A percentile compares a stretch with the other conserved stretches of the same genome.
Evolutionary conservation across 2,329 filamentous ascomycete species (phyloP).

Genomic region (Microthyrium microscopicum): DNA sequence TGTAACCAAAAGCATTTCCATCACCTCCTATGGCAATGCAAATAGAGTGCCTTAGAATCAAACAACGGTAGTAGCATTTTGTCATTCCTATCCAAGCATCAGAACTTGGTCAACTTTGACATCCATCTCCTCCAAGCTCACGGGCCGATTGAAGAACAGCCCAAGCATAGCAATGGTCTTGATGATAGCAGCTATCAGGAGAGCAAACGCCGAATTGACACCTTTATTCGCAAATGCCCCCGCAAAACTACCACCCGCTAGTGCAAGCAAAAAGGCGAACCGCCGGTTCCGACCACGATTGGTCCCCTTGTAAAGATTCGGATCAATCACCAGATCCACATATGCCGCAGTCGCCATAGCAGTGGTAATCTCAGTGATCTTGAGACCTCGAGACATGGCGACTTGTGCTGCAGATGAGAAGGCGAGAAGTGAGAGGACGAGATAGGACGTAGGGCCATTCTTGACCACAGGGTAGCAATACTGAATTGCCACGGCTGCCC

Average conservation of each 20-base stretch:
- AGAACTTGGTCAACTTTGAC: too few relatives aligned
- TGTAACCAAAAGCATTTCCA: too few relatives aligned
- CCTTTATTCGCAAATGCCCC: slow-evolving; percentile 26
- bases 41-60: too few relatives aligned
- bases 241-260: slow-evolving; percentile 33
- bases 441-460: slow-evolving; percentile 24
- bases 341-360: slow-evolving; percentile 49
- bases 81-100: too few relatives aligned
- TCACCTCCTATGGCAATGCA: too few relatives aligned
- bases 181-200: slow-evolving; percentile 1
- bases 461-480: slow-evolving; percentile 13
- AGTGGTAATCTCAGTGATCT: slow-evolving; percentile 45
- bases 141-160: not conserved
- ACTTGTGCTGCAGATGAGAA: slow-evolving; percentile 43
- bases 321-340: slow-evolving; percentile 30
- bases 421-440: slow-evolving; percentile 35
- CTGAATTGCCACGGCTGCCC: slow-evolving; percentile 34
- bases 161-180: slow-evolving; percentile 1
- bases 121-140: too few relatives aligned
- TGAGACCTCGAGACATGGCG: slow-evolving; percentile 36
- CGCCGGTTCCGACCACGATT: slow-evolving; percentile 37
- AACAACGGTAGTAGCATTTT: too few relatives aligned
- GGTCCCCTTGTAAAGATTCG: slow-evolving; percentile 26
- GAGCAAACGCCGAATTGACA: not conserved
- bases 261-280: slow-evolving; percentile 30